Evolutionary conservation across 257 asterid genomes (phyloP).

Genomic region (Penstemon barbatus): DNA sequence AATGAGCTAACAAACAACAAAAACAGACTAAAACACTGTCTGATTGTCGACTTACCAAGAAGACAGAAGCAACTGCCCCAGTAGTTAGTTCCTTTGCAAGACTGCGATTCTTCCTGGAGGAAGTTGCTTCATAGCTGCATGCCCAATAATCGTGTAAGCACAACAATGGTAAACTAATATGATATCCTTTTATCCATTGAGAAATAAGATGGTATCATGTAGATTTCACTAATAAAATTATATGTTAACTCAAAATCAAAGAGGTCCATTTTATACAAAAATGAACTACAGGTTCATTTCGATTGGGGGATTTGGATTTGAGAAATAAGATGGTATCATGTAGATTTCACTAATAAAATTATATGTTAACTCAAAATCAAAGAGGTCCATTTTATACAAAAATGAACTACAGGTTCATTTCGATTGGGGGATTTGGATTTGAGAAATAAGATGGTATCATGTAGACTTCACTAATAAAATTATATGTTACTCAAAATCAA

Average conservation of each 20-base stretch:
- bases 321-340: not conserved
- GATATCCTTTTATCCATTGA: no score
- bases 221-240: not conserved
- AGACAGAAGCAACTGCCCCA: constrained; percentile 84
- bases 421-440: no score
- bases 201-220: not conserved
- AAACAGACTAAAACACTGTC: not conserved
- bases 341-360: not conserved
- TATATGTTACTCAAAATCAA: not conserved
- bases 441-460: not conserved
- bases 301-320: no score
- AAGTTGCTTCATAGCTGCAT: constrained; percentile 93
- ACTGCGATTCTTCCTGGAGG: constrained; percentile 80
- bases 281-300: no score
- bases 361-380: not conserved
- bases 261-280: no score
- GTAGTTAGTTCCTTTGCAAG: constrained; percentile 84
- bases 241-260: not conserved
- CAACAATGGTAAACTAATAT: not conserved
- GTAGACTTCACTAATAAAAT: not conserved
- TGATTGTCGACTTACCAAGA: constrained; percentile 53
- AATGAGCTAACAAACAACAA: not conserved
- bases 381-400: no score
- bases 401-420: no score
- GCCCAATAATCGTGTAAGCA: constrained; percentile 2